Conservation (phyloP, 768 basidiomycete species). For the Mycena metata region DNA sequence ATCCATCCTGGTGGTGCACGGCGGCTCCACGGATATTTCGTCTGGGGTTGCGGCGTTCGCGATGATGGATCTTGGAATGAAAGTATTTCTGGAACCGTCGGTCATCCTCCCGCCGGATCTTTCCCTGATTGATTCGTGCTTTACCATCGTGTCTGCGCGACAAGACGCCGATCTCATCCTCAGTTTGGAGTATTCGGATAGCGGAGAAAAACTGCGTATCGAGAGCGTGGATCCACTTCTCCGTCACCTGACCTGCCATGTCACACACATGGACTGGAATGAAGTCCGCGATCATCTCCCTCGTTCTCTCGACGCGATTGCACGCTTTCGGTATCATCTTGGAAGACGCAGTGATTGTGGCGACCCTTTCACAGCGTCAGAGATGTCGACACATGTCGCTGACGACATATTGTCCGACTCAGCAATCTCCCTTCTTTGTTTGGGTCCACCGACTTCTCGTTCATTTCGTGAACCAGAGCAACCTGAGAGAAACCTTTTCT, state of each 20-base stretch:
- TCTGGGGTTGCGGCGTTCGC: slow-evolving; percentile 14
- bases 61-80: slow-evolving; percentile 17
- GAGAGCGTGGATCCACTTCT: slow-evolving; percentile 21
- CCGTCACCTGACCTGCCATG: slow-evolving; percentile 18
- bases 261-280: slow-evolving; percentile 17
- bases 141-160: slow-evolving; percentile 18
- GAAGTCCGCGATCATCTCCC: slow-evolving; percentile 19
- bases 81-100: slow-evolving; percentile 14
- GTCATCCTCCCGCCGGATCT: slow-evolving; percentile 10
- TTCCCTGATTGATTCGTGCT: slow-evolving; percentile 19
- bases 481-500: slow-evolving; percentile 10
- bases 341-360: slow-evolving; percentile 16
- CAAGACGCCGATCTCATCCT: slow-evolving; percentile 19
- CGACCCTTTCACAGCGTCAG: slow-evolving; percentile 15
- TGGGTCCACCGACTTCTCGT: slow-evolving; percentile 3
- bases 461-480: slow-evolving; percentile 14
- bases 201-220: slow-evolving; percentile 22
- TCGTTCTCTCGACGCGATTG: slow-evolving; percentile 13
- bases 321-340: slow-evolving; percentile 21
- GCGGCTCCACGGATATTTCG: slow-evolving; percentile 9
- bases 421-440: slow-evolving; percentile 13
- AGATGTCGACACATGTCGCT: too few relatives aligned
- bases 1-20: slow-evolving; percentile 12
- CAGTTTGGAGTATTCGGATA: slow-evolving; percentile 19
- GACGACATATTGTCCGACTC: slow-evolving; percentile 19